Evolutionary conservation across 2,329 filamentous ascomycete genomes (phyloP).

Genomic region (Alternaria brassicae): DNA sequence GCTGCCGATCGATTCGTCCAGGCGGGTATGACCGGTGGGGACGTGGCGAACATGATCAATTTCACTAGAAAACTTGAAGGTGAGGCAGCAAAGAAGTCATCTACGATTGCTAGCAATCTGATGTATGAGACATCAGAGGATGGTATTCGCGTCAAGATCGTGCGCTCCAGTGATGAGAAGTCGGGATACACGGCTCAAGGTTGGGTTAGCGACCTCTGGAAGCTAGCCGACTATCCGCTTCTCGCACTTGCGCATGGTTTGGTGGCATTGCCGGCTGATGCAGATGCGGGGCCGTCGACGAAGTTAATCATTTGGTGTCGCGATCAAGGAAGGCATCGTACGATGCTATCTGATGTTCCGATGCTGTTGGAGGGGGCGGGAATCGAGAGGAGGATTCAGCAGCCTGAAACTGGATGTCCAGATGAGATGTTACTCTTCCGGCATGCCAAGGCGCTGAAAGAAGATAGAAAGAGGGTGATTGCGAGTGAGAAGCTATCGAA

Average conservation of each 20-base stretch:
- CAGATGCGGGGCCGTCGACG: slow-evolving; percentile 28
- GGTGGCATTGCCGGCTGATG: slow-evolving; percentile 14
- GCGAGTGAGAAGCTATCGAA: not conserved
- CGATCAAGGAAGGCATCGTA: not conserved
- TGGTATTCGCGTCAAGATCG: not conserved
- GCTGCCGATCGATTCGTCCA: too few species aligned
- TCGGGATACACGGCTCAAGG: slow-evolving; percentile 21
- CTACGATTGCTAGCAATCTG: not conserved
- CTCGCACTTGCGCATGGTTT: slow-evolving; percentile 25
- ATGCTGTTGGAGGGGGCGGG: slow-evolving; percentile 7
- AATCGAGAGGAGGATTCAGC: slow-evolving; percentile 19
- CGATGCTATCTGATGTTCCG: slow-evolving; percentile 20
- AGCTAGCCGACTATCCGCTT: slow-evolving; percentile 26
- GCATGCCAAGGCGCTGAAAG: slow-evolving; percentile 12
- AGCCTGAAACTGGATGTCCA: slow-evolving; percentile 4
- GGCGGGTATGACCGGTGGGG: too few species aligned
- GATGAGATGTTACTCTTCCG: not conserved
- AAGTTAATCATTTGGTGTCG: slow-evolving; percentile 21
- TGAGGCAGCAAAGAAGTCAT: not conserved
- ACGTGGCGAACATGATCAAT: not conserved
- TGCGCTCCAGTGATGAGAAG: too few species aligned
- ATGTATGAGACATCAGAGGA: too few species aligned
- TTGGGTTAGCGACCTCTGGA: slow-evolving; percentile 17
- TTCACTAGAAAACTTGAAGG: slow-evolving; percentile 15
- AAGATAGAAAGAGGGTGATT: slow-evolving; percentile 12